Base-by-base conservation (phyloP, 306 rosid genomes). In the Erythrophleum fordii region DNA sequence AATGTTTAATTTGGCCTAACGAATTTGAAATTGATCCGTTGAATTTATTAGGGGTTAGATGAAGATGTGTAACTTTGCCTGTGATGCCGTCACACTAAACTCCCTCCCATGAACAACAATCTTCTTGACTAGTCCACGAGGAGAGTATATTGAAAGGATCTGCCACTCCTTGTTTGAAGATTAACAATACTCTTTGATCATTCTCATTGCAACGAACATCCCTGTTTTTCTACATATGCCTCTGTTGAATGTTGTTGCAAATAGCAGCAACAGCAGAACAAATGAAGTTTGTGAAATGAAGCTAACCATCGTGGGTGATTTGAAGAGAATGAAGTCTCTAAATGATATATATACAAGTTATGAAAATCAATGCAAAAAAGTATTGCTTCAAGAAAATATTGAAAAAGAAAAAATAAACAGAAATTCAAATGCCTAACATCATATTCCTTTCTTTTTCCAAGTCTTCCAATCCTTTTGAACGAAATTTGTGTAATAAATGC, bases 11-110 rank as follows among this genome's bases (percentile, higher is more conserved):
- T 23, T 37, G 41, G 6, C 87, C 87, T 18, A 80, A 23, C 73
- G 85, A 80, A 11, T 42, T 13, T 42, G 48, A 13, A 8, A 42
- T 42, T 42, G 48, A 42, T 42, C 52, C 76, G 74, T 81, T 74
- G 9, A 81, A 48, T 56, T 75, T 34, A 25, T 81, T 81, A 51
- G 88, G 88, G 16, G n/a, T n/a, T 20, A 55, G 64, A 72, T n/a
- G 1, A 31, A 72, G 76, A 11, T 7, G 4, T 28, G 45, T 44
- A 11, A 69, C 75, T 44, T 39, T 44, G 5, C 41, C 58, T 11
- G 75, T 45, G 20, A 25, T 44, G 13, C 13, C 5, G 23, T 69
- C 39, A 25, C 75, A 69, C 4, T 45, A 23, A 25, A 69, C 39
- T 46, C 75, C 75, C 0, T 1, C 0, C 75, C 75, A 69, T 46